These are phyloP conservation scores for Cordyceps cateniannulata DNA, from an alignment of 2,329 filamentous ascomycete genomes.

Conservation along the genomic window DNA sequence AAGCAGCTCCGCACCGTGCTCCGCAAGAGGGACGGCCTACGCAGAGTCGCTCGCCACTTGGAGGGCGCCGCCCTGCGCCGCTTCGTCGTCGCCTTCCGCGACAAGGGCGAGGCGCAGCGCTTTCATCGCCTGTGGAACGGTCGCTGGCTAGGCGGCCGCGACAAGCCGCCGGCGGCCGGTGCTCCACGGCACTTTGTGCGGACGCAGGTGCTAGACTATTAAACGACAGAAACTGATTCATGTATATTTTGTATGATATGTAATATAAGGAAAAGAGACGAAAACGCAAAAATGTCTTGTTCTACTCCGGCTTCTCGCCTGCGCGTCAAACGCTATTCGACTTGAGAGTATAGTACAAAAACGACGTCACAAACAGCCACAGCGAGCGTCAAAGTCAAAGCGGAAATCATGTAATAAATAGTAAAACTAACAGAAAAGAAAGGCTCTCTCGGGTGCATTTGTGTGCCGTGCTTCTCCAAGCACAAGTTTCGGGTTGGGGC, in stretches of 20 bases:
- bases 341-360: neutral
- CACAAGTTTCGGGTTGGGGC: neutral
- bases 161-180: neutral
- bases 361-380: neutral
- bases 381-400: neutral
- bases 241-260: constrained; percentile 3
- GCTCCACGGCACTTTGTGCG: constrained; percentile 3
- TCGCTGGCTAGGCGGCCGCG: constrained; percentile 21
- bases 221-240: neutral
- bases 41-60: constrained; percentile 2
- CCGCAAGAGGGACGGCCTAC: neutral
- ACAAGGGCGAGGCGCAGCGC: constrained; percentile 28
- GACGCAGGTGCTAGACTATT: constrained; percentile 8
- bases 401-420: constrained; percentile 2
- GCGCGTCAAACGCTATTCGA: neutral
- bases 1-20: neutral
- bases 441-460: constrained; percentile 8
- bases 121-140: constrained; percentile 38
- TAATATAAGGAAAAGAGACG: neutral
- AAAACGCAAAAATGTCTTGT: neutral
- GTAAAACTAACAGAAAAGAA: constrained; percentile 10
- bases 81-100: constrained; percentile 28
- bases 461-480: neutral
- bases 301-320: neutral
- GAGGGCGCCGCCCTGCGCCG: constrained; percentile 14